These are phyloP conservation scores for Cinnamomum chago DNA, from an alignment of 164 flowering plant species.

Conservation along the genomic window DNA sequence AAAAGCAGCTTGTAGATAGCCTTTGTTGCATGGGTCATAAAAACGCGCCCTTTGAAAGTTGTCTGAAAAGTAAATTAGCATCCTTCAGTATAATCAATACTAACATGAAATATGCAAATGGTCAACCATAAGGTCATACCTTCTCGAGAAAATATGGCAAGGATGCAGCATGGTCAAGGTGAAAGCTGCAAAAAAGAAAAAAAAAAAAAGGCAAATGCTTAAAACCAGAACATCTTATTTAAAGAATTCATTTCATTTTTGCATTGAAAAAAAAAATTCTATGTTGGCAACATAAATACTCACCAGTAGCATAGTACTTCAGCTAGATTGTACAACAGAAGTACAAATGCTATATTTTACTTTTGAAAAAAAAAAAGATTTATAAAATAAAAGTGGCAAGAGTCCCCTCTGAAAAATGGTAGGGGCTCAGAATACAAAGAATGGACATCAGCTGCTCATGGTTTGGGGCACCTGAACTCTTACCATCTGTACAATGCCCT, in stretches of 20 bases:
- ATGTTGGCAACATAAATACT: too few species aligned
- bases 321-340: too few species aligned
- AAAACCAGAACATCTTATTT: neutral
- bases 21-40: constrained; percentile 56
- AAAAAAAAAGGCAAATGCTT: neutral
- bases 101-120: neutral
- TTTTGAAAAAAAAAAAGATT: too few species aligned
- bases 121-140: constrained; percentile 34
- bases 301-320: too few species aligned
- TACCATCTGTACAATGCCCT: too few species aligned
- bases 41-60: constrained; percentile 89
- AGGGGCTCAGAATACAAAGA: constrained; percentile 24
- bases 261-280: too few species aligned
- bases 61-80: constrained; percentile 44
- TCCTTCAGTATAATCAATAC: constrained; percentile 6
- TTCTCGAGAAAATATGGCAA: constrained; percentile 93
- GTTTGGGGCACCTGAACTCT: too few species aligned
- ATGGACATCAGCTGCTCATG: neutral
- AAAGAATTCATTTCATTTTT: too few species aligned
- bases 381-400: too few species aligned
- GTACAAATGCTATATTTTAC: too few species aligned
- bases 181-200: constrained; percentile 52
- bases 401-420: constrained; percentile 56
- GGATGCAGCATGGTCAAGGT: constrained; percentile 98
- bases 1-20: constrained; percentile 71